Percentiles rank a stretch among this genome's conserved stretches.
These are phyloP conservation scores for Eutrema yunnanense DNA, from an alignment of 345 rosid genomes.

Conservation along the genomic window DNA sequence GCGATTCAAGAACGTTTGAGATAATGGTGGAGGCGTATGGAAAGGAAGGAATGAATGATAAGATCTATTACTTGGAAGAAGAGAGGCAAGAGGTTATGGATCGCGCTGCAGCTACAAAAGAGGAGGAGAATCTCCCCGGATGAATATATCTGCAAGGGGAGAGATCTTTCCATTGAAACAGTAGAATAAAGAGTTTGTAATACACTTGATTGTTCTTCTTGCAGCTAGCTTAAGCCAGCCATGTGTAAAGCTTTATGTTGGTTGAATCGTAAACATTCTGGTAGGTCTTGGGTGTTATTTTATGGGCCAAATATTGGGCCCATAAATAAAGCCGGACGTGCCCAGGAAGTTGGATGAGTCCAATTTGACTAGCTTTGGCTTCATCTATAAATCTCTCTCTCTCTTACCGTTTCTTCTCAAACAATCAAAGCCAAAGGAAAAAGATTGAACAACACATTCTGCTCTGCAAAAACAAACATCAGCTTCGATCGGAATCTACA, in stretches of 20 bases:
- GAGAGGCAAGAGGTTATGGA: conserved; percentile 36
- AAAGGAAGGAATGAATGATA: conserved; percentile 81
- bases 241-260: conserved; percentile 12
- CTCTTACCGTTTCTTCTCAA: conserved; percentile 9
- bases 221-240: neutral
- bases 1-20: conserved; percentile 54
- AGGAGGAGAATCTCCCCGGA: conserved; percentile 17
- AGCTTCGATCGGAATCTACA: neutral
- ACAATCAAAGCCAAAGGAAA: conserved; percentile 16
- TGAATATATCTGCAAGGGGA: conserved; percentile 9
- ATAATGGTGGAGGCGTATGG: conserved; percentile 68
- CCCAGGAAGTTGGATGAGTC: neutral
- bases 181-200: conserved; percentile 3
- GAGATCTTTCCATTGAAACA: neutral
- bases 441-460: conserved; percentile 19
- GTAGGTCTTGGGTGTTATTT: neutral
- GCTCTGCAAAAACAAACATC: neutral
- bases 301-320: conserved; percentile 6
- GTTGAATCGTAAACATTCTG: too few relatives aligned
- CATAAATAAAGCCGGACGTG: neutral
- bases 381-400: conserved; percentile 11
- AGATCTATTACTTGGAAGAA: conserved; percentile 66
- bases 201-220: conserved; percentile 27
- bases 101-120: neutral
- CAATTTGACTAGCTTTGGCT: neutral